Evolutionary conservation across 306 rosid species (phyloP).

Genomic region (Vicia faba): DNA sequence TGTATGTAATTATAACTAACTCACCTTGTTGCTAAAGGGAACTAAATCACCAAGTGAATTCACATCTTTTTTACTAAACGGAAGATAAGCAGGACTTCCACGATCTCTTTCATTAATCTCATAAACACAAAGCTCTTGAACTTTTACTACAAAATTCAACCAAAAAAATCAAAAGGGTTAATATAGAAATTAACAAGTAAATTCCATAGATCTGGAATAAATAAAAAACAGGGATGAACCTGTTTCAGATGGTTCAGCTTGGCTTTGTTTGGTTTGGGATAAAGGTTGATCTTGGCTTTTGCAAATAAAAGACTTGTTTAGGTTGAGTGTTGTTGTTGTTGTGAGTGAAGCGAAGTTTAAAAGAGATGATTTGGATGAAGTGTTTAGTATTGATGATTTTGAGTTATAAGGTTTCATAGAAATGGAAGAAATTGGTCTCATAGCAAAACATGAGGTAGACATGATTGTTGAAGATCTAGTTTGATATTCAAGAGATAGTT

Average conservation of each 20-base stretch:
- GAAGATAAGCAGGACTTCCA: constrained; percentile 68
- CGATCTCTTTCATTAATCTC: constrained; percentile 77
- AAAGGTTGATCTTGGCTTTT: constrained; percentile 43
- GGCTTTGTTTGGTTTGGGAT: too few relatives aligned
- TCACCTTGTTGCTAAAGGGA: constrained; percentile 71
- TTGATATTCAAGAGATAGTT: background rate
- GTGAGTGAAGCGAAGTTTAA: background rate
- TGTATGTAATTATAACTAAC: background rate
- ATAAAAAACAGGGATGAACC: background rate
- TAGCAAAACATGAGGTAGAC: constrained; percentile 49
- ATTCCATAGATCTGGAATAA: background rate
- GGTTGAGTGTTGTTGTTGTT: background rate
- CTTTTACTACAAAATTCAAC: constrained; percentile 49
- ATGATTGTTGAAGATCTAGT: constrained; percentile 17
- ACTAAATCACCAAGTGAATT: constrained; percentile 75
- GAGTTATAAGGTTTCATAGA: constrained; percentile 25
- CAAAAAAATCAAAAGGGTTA: constrained; percentile 39
- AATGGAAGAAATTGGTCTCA: constrained; percentile 37
- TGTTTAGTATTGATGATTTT: background rate
- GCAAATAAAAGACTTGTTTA: constrained; percentile 44
- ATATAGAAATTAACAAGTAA: constrained; percentile 5
- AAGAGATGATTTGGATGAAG: constrained; percentile 9
- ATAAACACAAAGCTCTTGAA: constrained; percentile 62
- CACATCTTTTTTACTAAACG: constrained; percentile 61
- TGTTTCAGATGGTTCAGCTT: constrained; percentile 28